phyloP scores from a whole-genome alignment of 2,329 filamentous ascomycete species.

The Alternaria conjuncta region DNA sequence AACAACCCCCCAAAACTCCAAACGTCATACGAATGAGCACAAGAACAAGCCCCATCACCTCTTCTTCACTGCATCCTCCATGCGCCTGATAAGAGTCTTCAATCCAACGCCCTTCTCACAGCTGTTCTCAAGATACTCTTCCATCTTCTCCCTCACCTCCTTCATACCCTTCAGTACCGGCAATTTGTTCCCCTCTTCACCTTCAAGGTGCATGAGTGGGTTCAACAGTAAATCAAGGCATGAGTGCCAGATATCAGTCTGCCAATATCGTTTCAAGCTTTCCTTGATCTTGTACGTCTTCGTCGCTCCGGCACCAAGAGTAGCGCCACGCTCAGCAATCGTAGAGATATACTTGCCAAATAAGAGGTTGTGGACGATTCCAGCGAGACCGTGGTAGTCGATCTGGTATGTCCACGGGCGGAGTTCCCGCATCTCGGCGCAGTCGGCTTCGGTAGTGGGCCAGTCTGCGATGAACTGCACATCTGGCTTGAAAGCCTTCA shows the following conservation, averaged over 20 bases:
- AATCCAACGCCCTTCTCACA: slow-evolving; percentile 76
- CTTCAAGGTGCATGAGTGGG: slow-evolving; percentile 69
- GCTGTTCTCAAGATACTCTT: slow-evolving; percentile 79
- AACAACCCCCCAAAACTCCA: slow-evolving; percentile 12
- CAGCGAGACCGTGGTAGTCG: slow-evolving; percentile 92
- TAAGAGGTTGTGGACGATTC: slow-evolving; percentile 83
- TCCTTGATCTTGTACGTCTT: slow-evolving; percentile 83
- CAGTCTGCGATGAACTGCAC: slow-evolving; percentile 95
- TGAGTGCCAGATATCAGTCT: slow-evolving; percentile 85
- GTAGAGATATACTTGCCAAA: slow-evolving; percentile 97
- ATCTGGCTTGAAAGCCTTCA: slow-evolving; percentile 77
- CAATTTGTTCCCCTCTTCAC: slow-evolving; percentile 71
- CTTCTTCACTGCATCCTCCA: slow-evolving; percentile 70
- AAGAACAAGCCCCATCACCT: slow-evolving; percentile 35
- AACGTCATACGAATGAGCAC: background rate
- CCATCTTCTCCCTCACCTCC: slow-evolving; percentile 77
- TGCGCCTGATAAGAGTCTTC: slow-evolving; percentile 62
- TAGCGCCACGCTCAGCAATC: slow-evolving; percentile 55
- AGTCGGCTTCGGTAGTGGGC: slow-evolving; percentile 87
- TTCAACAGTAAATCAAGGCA: slow-evolving; percentile 89
- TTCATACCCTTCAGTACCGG: slow-evolving; percentile 76
- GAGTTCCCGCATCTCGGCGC: slow-evolving; percentile 92
- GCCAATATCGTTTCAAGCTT: slow-evolving; percentile 92
- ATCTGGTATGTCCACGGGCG: slow-evolving; percentile 97
- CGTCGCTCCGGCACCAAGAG: slow-evolving; percentile 62